These are phyloP conservation scores for Ascochyta rabiei DNA, from an alignment of 2,329 filamentous ascomycete genomes.

Conservation along the genomic window DNA sequence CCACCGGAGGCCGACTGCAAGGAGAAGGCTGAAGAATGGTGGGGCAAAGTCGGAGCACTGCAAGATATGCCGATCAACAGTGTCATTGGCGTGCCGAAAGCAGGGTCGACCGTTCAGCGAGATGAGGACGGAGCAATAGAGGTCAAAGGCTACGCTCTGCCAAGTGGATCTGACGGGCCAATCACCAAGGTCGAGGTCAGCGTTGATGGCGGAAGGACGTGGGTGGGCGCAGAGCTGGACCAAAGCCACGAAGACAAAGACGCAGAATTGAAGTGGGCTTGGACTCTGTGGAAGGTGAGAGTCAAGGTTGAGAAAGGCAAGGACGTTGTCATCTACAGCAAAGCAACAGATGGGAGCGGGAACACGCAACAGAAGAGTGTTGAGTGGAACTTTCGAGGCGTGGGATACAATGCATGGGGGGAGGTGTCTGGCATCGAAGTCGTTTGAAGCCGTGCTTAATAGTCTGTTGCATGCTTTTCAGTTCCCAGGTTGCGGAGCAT, in stretches of 20 bases:
- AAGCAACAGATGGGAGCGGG: conserved; percentile 60
- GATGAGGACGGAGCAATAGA: conserved; percentile 53
- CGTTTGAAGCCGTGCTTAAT: conserved; percentile 21
- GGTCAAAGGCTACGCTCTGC: conserved; percentile 63
- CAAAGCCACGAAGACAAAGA: conserved; percentile 23
- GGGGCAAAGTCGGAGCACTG: conserved; percentile 57
- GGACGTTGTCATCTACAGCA: conserved; percentile 56
- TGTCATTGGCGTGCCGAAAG: conserved; percentile 57
- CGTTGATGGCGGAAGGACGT: conserved; percentile 56
- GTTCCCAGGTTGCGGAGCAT: background rate
- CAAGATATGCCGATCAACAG: conserved; percentile 64
- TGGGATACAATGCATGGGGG: conserved; percentile 66
- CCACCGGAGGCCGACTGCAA: conserved; percentile 58
- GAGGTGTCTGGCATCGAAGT: conserved; percentile 58
- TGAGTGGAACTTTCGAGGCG: conserved; percentile 65
- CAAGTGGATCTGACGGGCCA: conserved; percentile 59
- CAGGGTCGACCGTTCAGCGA: conserved; percentile 51
- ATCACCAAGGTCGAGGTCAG: conserved; percentile 61
- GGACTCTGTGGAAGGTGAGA: conserved; percentile 60
- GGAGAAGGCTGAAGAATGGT: conserved; percentile 59
- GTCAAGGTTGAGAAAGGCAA: conserved; percentile 52
- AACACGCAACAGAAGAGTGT: conserved; percentile 57
- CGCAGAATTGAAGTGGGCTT: conserved; percentile 58
- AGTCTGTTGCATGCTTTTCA: background rate
- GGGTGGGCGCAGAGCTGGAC: conserved; percentile 55